A percentile compares a stretch with the other conserved stretches of the same genome.
Conservation (phyloP, 148 eudicot genomes). For the Euryodendron excelsum region DNA sequence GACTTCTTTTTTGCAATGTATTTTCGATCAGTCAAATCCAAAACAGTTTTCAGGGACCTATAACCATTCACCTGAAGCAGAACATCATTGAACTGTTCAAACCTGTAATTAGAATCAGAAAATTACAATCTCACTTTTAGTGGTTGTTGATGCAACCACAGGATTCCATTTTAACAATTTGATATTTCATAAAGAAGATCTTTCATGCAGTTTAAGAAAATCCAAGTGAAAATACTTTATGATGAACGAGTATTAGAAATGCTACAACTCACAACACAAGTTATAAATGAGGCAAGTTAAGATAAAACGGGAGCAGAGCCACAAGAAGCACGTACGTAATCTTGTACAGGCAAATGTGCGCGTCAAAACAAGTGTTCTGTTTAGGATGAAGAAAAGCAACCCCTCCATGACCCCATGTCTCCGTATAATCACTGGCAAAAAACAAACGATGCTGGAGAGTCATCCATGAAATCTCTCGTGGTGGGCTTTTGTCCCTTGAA, state of each 20-base stretch:
- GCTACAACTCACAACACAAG: too few species aligned
- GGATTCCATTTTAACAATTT: too few species aligned
- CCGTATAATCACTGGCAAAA: slow-evolving; percentile 62
- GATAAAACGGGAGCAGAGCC: not conserved
- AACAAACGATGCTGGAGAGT: slow-evolving; percentile 66
- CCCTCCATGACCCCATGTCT: slow-evolving; percentile 90
- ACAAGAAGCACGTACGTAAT: slow-evolving; percentile 61
- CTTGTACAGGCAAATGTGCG: slow-evolving; percentile 64
- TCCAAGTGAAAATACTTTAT: too few species aligned
- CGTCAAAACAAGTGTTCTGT: slow-evolving; percentile 40
- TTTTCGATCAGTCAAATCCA: slow-evolving; percentile 46
- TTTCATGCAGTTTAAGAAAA: too few species aligned
- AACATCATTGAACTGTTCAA: slow-evolving; percentile 96
- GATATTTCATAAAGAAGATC: too few species aligned
- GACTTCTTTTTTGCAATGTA: slow-evolving; percentile 30
- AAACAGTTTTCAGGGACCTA: too few species aligned
- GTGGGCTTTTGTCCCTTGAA: slow-evolving; percentile 68
- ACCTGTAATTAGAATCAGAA: slow-evolving; percentile 55
- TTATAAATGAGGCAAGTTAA: too few species aligned
- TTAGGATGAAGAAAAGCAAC: slow-evolving; percentile 88
- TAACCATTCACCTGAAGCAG: slow-evolving; percentile 66
- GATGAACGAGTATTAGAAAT: too few species aligned
- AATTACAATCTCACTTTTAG: too few species aligned
- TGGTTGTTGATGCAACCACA: too few species aligned
- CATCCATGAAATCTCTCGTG: slow-evolving; percentile 68